These are phyloP conservation scores for Agaricus sinodeliciosus DNA, from an alignment of 768 basidiomycete species.

Conservation along the genomic window DNA sequence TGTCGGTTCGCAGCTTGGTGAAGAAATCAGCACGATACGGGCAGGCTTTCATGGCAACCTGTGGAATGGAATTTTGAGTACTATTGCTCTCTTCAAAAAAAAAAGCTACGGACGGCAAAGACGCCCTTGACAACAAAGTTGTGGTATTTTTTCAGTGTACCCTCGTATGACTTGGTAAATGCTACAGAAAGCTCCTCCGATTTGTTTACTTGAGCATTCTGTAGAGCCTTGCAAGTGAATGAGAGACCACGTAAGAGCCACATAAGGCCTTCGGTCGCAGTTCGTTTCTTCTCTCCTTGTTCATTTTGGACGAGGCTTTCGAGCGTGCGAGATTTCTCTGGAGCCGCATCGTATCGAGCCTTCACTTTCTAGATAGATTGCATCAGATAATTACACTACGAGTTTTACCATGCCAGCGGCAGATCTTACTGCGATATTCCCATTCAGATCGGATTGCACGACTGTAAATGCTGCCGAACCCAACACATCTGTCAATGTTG, in stretches of 20 bases:
- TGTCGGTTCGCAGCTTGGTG: conserved; percentile 55
- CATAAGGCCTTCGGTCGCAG: conserved; percentile 86
- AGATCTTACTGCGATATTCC: conserved; percentile 78
- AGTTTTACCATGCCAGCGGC: not conserved
- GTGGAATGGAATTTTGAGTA: conserved; percentile 4
- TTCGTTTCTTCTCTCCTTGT: conserved; percentile 78
- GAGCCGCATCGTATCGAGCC: conserved; percentile 64
- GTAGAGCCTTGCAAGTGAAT: conserved; percentile 83
- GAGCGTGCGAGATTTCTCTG: conserved; percentile 65
- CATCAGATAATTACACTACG: not conserved
- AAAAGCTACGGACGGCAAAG: conserved; percentile 37
- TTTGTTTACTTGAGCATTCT: conserved; percentile 61
- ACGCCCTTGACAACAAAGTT: conserved; percentile 66
- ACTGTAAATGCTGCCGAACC: conserved; percentile 77
- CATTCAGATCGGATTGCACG: conserved; percentile 82
- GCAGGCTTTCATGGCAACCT: conserved; percentile 64
- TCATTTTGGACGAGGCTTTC: conserved; percentile 82
- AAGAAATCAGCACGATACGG: conserved; percentile 66
- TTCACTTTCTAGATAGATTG: conserved; percentile 74
- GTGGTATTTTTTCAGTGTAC: conserved; percentile 80
- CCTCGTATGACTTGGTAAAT: conserved; percentile 78
- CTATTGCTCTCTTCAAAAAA: not conserved
- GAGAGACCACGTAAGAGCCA: conserved; percentile 91
- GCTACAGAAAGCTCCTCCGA: conserved; percentile 57
- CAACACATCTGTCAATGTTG: conserved; percentile 56